Evolutionary conservation across 2,329 filamentous ascomycete species (phyloP).

Genomic region (Exophiala dermatitidis): DNA sequence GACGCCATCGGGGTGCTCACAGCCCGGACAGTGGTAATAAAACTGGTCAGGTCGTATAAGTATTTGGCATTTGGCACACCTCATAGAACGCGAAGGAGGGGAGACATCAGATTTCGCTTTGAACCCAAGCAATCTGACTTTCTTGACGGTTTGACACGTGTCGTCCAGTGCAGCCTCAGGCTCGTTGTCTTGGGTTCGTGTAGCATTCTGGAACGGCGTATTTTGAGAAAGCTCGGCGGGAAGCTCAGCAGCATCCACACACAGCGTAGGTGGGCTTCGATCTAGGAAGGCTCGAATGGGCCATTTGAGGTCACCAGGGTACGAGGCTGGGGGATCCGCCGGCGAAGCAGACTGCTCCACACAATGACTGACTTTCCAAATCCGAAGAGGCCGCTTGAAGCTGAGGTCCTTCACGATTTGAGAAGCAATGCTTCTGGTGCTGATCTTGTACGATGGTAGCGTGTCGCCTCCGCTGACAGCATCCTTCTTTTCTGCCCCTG

Average conservation of each 20-base stretch:
- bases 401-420: conserved; percentile 21
- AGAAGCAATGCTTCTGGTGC: conserved; percentile 18
- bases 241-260: conserved; percentile 16
- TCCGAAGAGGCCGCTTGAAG: conserved; percentile 9
- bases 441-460: conserved; percentile 10
- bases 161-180: conserved; percentile 12
- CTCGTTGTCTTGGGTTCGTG: conserved; percentile 16
- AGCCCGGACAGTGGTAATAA: conserved; percentile 25
- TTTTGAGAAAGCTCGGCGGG: conserved; percentile 22
- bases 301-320: conserved; percentile 22
- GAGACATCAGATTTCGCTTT: no score
- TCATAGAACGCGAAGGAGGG: conserved; percentile 18
- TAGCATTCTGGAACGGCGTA: conserved; percentile 21
- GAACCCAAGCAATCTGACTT: not conserved
- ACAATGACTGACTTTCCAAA: conserved; percentile 12
- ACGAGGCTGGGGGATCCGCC: conserved; percentile 17
- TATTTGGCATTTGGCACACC: conserved; percentile 24
- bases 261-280: not conserved
- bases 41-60: conserved; percentile 23
- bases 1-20: conserved; percentile 24
- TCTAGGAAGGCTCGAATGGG: conserved; percentile 20
- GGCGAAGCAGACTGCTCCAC: conserved; percentile 2
- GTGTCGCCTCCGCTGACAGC: conserved; percentile 7
- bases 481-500: conserved; percentile 11
- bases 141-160: not conserved